A percentile compares a stretch with the other conserved stretches of the same genome.
These are phyloP conservation scores for Beauveria bassiana DNA, from an alignment of 2,329 filamentous ascomycete genomes.

Conservation along the genomic window DNA sequence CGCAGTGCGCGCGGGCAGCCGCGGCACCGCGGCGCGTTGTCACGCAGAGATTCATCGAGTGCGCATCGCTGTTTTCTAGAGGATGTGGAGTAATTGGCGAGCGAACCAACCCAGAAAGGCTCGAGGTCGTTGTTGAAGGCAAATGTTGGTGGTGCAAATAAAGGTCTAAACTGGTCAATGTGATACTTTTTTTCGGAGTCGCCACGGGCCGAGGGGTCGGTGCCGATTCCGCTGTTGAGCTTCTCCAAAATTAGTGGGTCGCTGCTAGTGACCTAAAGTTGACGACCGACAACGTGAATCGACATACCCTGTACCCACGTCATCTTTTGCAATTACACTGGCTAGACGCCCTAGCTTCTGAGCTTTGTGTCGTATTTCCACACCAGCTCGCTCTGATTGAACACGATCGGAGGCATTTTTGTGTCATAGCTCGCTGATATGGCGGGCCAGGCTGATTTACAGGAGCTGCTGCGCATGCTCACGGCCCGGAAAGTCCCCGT, in stretches of 20 bases:
- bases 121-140: not conserved
- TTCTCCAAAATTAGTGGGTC: constrained; percentile 1
- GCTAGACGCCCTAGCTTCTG: not conserved
- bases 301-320: constrained; percentile 4
- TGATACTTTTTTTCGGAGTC: constrained; percentile 10
- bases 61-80: constrained; percentile 5
- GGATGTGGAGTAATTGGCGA: not conserved
- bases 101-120: not conserved
- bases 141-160: not conserved
- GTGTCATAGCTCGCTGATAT: constrained; percentile 24
- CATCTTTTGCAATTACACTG: not conserved
- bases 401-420: not conserved
- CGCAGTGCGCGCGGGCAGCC: constrained; percentile 17
- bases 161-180: not conserved
- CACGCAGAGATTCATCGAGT: constrained; percentile 23
- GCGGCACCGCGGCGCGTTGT: constrained; percentile 22
- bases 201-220: constrained; percentile 5
- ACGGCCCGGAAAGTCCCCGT: constrained; percentile 52
- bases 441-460: constrained; percentile 50
- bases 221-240: not conserved
- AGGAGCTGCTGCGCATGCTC: constrained; percentile 53
- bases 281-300: not conserved
- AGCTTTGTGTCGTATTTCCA: not conserved
- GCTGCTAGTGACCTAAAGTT: not conserved
- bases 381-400: not conserved